Base-by-base conservation (phyloP, 495 filamentous ascomycete genomes). In the Aspergillus nidulans region DNA sequence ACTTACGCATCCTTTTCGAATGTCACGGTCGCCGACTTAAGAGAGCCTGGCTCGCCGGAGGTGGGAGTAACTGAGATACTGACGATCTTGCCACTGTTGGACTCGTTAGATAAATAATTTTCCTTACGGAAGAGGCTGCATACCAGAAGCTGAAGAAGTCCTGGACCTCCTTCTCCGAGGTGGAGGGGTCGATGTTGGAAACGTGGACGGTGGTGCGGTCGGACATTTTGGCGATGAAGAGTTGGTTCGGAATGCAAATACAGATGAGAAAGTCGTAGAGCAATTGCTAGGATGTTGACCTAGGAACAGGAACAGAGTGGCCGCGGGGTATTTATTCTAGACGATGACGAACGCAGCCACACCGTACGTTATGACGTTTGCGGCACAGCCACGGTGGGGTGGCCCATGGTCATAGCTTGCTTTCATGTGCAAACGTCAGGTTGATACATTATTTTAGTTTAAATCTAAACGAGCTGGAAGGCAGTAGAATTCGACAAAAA, bases 91-190 rank as follows among this genome's bases (percentile, higher is more conserved):
- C 94, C 94, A 69, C 90, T 95, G 66, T 52, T 52, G 19, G n/a
- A 36, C 24, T 16, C 49, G 57, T 74, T 63, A 65, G 13, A 34
- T n/a, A n/a, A 40, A n/a, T 10, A 30, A 20, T 55, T 42, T 15
- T 25, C 20, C 13, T 25, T 4, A 25, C 32, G 18, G 48, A 12
- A 41, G 15, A 19, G 44, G 44, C 9, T 44, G 60, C 82, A 67
- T 80, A 94, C 90, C 94, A 98, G 84, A 97, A 98, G 75, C 88
- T 94, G 80, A 98, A 98, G 84, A 98, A 98, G 62, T 95, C 91
- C 61, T 83, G 85, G 57, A 98, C 82, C 71, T 98, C 90, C 74
- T 92, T 88, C 70, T 97, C 90, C 56, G 82, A 80, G 44, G 92
- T 96, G 58, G 83, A 64, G 53, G 77, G 65, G 57, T 87, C 81